Conservation (phyloP, 208 protist species). For the Leishmania martiniquensis region DNA sequence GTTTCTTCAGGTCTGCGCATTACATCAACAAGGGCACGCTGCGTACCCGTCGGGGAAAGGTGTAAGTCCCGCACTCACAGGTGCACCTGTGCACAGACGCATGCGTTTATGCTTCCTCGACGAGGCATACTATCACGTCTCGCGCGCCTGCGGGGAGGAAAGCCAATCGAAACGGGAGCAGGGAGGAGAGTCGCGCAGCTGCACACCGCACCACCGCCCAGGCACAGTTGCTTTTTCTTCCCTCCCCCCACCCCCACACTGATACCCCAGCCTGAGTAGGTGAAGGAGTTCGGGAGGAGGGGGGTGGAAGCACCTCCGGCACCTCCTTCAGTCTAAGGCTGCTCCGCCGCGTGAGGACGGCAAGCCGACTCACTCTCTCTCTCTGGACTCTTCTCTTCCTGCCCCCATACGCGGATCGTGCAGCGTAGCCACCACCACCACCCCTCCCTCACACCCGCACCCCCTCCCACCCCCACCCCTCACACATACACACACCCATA, state of each 20-base stretch:
- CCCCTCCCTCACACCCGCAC: too few relatives aligned
- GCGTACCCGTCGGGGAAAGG: too few relatives aligned
- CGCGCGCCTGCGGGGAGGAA: background rate
- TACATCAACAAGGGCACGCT: too few relatives aligned
- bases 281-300: background rate
- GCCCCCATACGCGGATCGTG: too few relatives aligned
- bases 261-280: background rate
- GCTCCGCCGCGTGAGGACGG: background rate
- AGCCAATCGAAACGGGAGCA: background rate
- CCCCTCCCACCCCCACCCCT: background rate
- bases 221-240: background rate
- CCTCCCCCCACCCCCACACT: too few relatives aligned
- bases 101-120: background rate
- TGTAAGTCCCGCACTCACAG: too few relatives aligned
- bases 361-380: background rate
- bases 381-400: background rate
- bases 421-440: too few relatives aligned
- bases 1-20: background rate
- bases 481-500: too few relatives aligned
- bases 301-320: background rate
- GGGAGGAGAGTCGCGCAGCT: background rate
- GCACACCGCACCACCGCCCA: background rate
- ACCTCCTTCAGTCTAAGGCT: background rate
- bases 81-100: too few relatives aligned
- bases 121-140: background rate